Evolutionary conservation across 768 basidiomycete species (phyloP).

Genomic region (Holtermanniella nyarrowii): DNA sequence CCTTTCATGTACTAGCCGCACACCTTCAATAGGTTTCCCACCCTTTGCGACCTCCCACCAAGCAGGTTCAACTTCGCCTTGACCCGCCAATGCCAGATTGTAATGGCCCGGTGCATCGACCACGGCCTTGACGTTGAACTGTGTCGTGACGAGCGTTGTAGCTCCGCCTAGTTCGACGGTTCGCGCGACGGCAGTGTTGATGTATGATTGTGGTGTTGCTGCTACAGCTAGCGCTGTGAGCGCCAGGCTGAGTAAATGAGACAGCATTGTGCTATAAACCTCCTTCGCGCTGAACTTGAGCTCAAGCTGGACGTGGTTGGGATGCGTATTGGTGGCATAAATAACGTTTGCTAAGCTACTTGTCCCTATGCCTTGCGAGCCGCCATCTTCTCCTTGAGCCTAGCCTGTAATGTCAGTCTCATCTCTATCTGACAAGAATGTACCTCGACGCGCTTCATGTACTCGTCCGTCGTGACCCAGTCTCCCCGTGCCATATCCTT

Average conservation of each 20-base stretch:
- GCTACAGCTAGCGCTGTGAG: constrained; percentile 8
- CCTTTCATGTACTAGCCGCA: constrained; percentile 7
- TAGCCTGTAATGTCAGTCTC: constrained; percentile 7
- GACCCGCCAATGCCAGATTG: constrained; percentile 24
- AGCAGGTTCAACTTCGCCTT: constrained; percentile 19
- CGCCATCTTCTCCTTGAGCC: constrained; percentile 24
- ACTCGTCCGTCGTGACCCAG: constrained; percentile 90
- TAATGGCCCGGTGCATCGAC: constrained; percentile 48
- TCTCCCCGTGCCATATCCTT: constrained; percentile 81
- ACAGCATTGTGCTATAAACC: neutral
- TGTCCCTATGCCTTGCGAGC: neutral
- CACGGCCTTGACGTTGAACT: constrained; percentile 69
- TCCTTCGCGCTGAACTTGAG: neutral
- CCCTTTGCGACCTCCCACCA: constrained; percentile 39
- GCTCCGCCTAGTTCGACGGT: constrained; percentile 83
- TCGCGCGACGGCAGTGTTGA: constrained; percentile 66
- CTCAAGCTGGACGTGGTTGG: neutral
- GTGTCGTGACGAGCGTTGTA: constrained; percentile 76
- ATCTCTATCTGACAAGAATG: no score
- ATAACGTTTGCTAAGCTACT: neutral
- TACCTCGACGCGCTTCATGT: constrained; percentile 90
- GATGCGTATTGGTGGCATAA: neutral
- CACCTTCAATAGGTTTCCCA: constrained; percentile 19
- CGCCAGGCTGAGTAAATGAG: constrained; percentile 4
- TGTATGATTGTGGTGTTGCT: constrained; percentile 22